Evolutionary conservation across 1,284 basidiomycete genomes (phyloP).

Genomic region (Macrocybe sp.): DNA sequence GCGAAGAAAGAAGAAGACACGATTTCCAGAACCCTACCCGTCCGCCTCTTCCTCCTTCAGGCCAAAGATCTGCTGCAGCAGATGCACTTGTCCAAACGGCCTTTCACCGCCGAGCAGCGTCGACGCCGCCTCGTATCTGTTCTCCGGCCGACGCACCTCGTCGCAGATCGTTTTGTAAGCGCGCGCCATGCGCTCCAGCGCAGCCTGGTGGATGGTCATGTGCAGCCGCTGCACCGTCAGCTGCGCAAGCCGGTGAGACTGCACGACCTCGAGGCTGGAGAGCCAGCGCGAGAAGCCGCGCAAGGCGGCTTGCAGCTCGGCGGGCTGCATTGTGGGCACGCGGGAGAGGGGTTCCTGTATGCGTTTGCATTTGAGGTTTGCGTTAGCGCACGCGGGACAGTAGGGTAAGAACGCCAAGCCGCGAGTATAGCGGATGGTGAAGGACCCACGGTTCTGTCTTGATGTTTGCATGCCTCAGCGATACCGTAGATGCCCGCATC

Average conservation of each 20-base stretch:
- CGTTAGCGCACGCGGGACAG: too few relatives aligned
- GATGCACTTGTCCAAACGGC: conserved; percentile 71
- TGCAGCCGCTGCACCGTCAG: conserved; percentile 68
- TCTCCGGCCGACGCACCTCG: conserved; percentile 67
- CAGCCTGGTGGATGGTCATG: conserved; percentile 67
- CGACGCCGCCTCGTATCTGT: conserved; percentile 83
- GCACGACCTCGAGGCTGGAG: conserved; percentile 65
- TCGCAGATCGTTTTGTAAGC: conserved; percentile 73
- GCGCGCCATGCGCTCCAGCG: conserved; percentile 59
- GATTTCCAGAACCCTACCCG: too few relatives aligned
- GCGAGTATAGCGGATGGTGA: not conserved
- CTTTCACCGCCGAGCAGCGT: conserved; percentile 83
- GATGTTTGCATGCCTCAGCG: conserved; percentile 51
- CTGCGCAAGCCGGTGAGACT: conserved; percentile 71
- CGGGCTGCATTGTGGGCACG: conserved; percentile 51
- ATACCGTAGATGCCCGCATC: conserved; percentile 74
- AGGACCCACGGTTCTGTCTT: conserved; percentile 47
- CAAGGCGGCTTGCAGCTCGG: conserved; percentile 49
- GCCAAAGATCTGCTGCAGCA: conserved; percentile 74
- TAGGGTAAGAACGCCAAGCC: not conserved
- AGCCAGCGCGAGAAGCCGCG: conserved; percentile 65
- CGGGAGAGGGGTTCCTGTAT: conserved; percentile 68
- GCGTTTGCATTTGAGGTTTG: too few relatives aligned
- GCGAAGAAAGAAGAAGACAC: too few relatives aligned
- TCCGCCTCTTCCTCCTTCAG: conserved; percentile 36